Percentiles rank a stretch among this genome's conserved stretches.
These are phyloP conservation scores for Chlorella vulgaris DNA, from an alignment of 139 green algal species.

Conservation along the genomic window DNA sequence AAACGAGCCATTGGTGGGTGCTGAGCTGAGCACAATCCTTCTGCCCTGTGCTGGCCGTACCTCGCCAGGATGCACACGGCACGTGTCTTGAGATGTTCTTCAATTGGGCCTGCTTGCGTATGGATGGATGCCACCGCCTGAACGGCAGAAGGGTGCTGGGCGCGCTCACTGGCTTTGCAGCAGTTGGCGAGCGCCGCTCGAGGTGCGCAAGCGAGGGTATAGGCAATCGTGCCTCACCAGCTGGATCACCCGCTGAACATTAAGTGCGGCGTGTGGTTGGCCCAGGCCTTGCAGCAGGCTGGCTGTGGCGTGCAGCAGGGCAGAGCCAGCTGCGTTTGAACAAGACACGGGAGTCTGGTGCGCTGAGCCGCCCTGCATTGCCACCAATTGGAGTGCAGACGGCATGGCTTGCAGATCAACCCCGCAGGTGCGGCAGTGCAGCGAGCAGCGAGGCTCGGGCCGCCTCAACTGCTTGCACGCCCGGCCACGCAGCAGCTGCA, in stretches of 20 bases:
- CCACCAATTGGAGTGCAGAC: too few relatives aligned
- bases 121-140: slow-evolving; percentile 3
- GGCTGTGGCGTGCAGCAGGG: not conserved
- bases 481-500: too few relatives aligned
- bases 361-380: not conserved
- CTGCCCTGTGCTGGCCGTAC: not conserved
- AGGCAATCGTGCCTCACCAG: not conserved
- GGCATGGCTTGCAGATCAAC: too few relatives aligned
- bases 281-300: not conserved
- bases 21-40: not conserved
- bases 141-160: not conserved
- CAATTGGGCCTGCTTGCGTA: not conserved
- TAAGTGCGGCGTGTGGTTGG: too few relatives aligned
- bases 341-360: not conserved
- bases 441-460: too few relatives aligned
- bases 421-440: too few relatives aligned
- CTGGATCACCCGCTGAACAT: not conserved
- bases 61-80: not conserved
- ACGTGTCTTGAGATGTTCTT: not conserved
- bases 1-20: not conserved
- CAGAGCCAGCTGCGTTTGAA: not conserved
- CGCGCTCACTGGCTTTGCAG: not conserved
- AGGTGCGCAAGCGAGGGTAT: not conserved
- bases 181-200: not conserved
- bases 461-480: too few relatives aligned